Conservation (phyloP, 176 grass and related monocot species). For the Otatea glauca region DNA sequence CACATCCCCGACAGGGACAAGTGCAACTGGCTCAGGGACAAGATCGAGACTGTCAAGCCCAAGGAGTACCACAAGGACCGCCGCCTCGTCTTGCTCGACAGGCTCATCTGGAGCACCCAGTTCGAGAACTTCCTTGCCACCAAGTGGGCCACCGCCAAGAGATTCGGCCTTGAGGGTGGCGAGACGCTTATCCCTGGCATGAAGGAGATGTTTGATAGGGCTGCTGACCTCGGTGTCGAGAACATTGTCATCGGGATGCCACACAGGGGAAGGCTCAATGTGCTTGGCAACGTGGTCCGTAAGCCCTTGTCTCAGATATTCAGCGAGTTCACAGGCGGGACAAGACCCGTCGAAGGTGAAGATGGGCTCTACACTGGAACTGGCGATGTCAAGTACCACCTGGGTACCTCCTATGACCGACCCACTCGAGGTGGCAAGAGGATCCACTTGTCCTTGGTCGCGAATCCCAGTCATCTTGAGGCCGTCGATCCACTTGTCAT, state of each 20-base stretch:
- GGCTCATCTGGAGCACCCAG: slow-evolving; percentile 94
- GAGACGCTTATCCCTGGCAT: slow-evolving; percentile 96
- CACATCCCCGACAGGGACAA: slow-evolving; percentile 89
- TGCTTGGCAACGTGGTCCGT: slow-evolving; percentile 85
- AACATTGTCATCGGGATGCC: slow-evolving; percentile 97
- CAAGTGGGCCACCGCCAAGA: slow-evolving; percentile 92
- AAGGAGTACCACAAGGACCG: slow-evolving; percentile 62
- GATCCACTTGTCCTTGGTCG: slow-evolving; percentile 89
- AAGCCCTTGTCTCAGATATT: slow-evolving; percentile 96
- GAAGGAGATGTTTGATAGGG: slow-evolving; percentile 96
- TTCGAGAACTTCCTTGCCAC: slow-evolving; percentile 97
- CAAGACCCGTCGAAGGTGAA: slow-evolving; percentile 81
- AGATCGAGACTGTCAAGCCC: slow-evolving; percentile 68
- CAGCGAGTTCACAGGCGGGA: slow-evolving; percentile 88
- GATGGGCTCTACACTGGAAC: slow-evolving; percentile 92
- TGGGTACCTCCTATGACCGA: slow-evolving; percentile 92
- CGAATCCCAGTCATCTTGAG: slow-evolving; percentile 93
- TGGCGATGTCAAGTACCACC: slow-evolving; percentile 93
- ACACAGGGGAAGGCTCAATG: slow-evolving; percentile 94
- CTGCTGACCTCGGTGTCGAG: slow-evolving; percentile 74
- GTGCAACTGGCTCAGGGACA: slow-evolving; percentile 94
- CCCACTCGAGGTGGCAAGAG: slow-evolving; percentile 86
- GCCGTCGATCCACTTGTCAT: slow-evolving; percentile 90
- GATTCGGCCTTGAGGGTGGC: slow-evolving; percentile 86
- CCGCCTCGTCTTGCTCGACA: slow-evolving; percentile 80